phyloP scores from a whole-genome alignment of 768 basidiomycete genomes.

The Leucocoprinus sp. region DNA sequence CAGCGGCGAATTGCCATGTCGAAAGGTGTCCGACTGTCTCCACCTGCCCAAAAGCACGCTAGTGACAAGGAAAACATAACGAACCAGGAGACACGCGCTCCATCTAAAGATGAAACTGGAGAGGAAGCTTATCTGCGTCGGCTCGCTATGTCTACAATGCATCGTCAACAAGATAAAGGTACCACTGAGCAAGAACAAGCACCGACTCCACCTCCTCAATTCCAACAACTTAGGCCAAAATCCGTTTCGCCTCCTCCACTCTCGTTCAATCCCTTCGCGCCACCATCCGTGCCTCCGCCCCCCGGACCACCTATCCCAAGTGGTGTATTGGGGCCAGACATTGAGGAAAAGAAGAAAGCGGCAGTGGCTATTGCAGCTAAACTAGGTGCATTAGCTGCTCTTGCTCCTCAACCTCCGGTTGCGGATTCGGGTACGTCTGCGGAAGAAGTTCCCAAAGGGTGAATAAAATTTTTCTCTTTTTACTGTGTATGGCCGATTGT shows the following conservation, averaged over 20 bases:
- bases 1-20: conserved; percentile 70
- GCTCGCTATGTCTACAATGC: conserved; percentile 44
- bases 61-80: conserved; percentile 12
- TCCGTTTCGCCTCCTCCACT: conserved; percentile 43
- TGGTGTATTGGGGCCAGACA: conserved; percentile 21
- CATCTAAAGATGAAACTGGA: conserved; percentile 35
- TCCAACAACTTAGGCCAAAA: conserved; percentile 19
- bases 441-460: conserved; percentile 15
- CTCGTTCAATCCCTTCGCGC: conserved; percentile 66
- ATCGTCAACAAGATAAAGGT: conserved; percentile 10
- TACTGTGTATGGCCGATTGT: neutral
- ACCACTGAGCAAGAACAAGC: conserved; percentile 18
- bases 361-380: conserved; percentile 81
- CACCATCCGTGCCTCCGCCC: conserved; percentile 50
- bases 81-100: neutral
- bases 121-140: conserved; percentile 65
- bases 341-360: conserved; percentile 65
- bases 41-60: conserved; percentile 15
- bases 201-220: conserved; percentile 17
- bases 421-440: conserved; percentile 20
- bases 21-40: conserved; percentile 19
- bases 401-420: conserved; percentile 20
- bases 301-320: conserved; percentile 10
- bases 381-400: conserved; percentile 47
- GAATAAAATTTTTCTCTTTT: neutral